A percentile compares a stretch with the other conserved stretches of the same genome.
Conservation (phyloP, 2,329 filamentous ascomycete species). For the Trichophyton schoenleinii region DNA sequence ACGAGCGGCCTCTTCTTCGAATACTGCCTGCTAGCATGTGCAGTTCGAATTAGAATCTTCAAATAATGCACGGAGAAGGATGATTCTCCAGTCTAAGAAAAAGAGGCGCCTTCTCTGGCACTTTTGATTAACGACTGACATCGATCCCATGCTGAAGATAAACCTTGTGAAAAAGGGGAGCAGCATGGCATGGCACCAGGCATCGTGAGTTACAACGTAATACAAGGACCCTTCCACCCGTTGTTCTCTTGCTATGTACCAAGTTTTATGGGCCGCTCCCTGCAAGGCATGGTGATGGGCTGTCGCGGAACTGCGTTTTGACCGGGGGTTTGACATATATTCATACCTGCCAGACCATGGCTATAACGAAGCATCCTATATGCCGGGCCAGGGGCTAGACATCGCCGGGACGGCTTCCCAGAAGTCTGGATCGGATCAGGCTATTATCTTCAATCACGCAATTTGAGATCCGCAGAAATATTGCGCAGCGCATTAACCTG, state of each 20-base stretch:
- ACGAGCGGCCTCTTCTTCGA: background rate
- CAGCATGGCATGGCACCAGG: background rate
- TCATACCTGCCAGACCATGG: background rate
- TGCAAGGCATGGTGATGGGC: background rate
- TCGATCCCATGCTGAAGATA: background rate
- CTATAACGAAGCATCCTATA: background rate
- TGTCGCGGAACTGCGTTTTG: background rate
- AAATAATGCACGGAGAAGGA: background rate
- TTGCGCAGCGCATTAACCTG: background rate
- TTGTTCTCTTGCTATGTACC: background rate
- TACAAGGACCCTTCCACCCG: background rate
- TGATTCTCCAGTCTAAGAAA: background rate
- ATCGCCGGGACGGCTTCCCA: conserved; percentile 1
- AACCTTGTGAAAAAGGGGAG: background rate
- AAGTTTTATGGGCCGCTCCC: background rate
- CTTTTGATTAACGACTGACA: background rate
- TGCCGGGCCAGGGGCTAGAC: background rate
- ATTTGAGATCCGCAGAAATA: background rate
- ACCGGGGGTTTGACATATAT: background rate
- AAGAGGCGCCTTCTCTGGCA: background rate
- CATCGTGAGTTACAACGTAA: background rate
- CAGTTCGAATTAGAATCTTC: background rate
- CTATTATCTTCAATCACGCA: background rate
- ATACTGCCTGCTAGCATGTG: background rate
- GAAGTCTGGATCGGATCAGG: background rate